Conservation (phyloP, 2,329 filamentous ascomycete species). For the Huntiella omanensis region DNA sequence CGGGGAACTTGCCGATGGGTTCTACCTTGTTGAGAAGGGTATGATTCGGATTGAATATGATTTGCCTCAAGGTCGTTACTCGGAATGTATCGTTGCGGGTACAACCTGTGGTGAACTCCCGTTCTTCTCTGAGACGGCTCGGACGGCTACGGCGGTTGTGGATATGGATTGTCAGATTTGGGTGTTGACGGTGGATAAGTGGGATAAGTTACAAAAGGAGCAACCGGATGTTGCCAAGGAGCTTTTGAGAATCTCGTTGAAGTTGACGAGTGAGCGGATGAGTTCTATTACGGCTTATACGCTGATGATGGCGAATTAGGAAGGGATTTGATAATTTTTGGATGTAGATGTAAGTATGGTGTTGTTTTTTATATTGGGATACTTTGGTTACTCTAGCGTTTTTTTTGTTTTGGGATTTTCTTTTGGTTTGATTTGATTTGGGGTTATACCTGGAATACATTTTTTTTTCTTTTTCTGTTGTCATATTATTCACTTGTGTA, state of each 20-base stretch:
- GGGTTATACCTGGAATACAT: not conserved
- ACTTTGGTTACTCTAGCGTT: not conserved
- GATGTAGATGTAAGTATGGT: not conserved
- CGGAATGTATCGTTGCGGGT: slow-evolving; percentile 82
- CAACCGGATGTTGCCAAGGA: slow-evolving; percentile 67
- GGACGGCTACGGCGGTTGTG: slow-evolving; percentile 71
- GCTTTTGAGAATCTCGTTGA: slow-evolving; percentile 69
- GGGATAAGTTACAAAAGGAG: slow-evolving; percentile 51
- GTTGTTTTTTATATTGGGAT: not conserved
- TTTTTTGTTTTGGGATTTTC: slow-evolving; percentile 5
- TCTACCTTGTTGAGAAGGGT: slow-evolving; percentile 79
- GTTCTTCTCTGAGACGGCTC: slow-evolving; percentile 79
- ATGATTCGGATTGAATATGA: slow-evolving; percentile 83
- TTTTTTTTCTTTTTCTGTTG: not conserved
- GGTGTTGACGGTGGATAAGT: slow-evolving; percentile 54
- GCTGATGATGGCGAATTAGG: slow-evolving; percentile 28
- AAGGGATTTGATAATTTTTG: not conserved
- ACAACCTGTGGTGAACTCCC: slow-evolving; percentile 91
- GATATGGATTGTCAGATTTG: slow-evolving; percentile 71
- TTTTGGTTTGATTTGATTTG: not conserved
- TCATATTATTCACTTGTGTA: no score
- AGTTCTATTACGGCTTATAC: slow-evolving; percentile 41
- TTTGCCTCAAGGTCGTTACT: slow-evolving; percentile 71
- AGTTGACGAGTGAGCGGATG: slow-evolving; percentile 90
- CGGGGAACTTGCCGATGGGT: slow-evolving; percentile 60